These are phyloP conservation scores for Xylariaceae sp. DNA, from an alignment of 2,329 filamentous ascomycete genomes.

Conservation along the genomic window DNA sequence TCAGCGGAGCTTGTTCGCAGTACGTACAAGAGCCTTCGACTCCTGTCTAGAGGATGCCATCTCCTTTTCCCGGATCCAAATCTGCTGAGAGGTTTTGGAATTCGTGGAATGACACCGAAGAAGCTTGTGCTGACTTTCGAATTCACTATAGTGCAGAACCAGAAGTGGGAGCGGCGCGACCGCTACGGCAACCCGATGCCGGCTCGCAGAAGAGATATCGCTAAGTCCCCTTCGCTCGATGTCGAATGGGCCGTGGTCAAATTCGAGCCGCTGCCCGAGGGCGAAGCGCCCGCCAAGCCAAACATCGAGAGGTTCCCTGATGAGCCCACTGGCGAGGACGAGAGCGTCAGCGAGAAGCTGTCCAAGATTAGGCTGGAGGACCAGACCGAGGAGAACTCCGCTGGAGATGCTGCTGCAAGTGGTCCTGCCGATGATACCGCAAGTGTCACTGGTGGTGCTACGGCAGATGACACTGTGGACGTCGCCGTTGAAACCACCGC, in stretches of 20 bases:
- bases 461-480: too few relatives aligned
- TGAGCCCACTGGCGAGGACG: background rate
- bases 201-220: constrained; percentile 2
- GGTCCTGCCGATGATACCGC: background rate
- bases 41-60: too few relatives aligned
- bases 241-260: constrained; percentile 20
- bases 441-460: too few relatives aligned
- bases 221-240: constrained; percentile 9
- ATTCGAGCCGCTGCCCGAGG: constrained; percentile 12
- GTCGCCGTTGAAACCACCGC: too few relatives aligned
- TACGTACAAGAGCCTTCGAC: too few relatives aligned
- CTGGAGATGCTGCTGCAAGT: background rate
- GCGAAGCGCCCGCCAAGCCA: constrained; percentile 10
- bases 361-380: constrained; percentile 11
- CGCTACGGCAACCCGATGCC: constrained; percentile 9
- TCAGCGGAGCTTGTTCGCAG: constrained; percentile 17
- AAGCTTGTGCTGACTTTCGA: too few relatives aligned
- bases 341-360: constrained; percentile 10
- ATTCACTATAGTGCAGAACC: constrained; percentile 20
- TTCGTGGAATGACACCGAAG: too few relatives aligned
- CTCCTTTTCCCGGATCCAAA: too few relatives aligned
- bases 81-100: too few relatives aligned
- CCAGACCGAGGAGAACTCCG: background rate
- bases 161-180: constrained; percentile 20
- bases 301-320: constrained; percentile 13